Evolutionary conservation across 2,329 filamentous ascomycete genomes (phyloP).

Genomic region (Clarireedia sp.): DNA sequence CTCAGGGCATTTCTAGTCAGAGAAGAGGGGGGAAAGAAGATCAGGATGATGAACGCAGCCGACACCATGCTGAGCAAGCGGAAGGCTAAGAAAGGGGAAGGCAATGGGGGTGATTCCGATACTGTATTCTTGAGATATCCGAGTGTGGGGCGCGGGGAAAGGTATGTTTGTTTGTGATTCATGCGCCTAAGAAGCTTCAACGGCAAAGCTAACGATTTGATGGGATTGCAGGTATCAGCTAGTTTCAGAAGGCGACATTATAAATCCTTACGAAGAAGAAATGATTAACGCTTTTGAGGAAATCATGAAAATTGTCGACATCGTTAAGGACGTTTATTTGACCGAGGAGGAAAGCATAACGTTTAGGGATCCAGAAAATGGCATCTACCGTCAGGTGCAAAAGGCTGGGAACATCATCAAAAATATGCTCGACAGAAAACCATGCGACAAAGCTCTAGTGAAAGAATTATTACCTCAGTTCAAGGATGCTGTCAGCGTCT

Average conservation of each 20-base stretch:
- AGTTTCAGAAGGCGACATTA: constrained; percentile 69
- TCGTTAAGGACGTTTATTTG: constrained; percentile 69
- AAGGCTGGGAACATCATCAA: constrained; percentile 42
- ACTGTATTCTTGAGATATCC: constrained; percentile 76
- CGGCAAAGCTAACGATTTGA: neutral
- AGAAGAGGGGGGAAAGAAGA: constrained; percentile 14
- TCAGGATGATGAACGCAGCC: constrained; percentile 47
- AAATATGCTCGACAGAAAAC: neutral
- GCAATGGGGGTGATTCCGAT: constrained; percentile 37
- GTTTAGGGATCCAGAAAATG: constrained; percentile 64
- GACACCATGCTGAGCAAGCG: constrained; percentile 42
- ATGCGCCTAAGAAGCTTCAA: neutral
- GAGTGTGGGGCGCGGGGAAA: constrained; percentile 60
- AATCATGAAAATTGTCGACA: constrained; percentile 61
- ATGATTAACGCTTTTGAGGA: constrained; percentile 70
- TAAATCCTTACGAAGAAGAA: constrained; percentile 70
- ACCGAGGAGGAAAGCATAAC: constrained; percentile 58
- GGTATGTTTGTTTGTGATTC: constrained; percentile 35
- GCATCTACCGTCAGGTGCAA: constrained; percentile 69
- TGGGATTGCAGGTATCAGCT: constrained; percentile 53
- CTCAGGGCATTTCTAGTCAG: constrained; percentile 20
- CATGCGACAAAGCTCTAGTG: constrained; percentile 51
- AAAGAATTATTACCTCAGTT: constrained; percentile 58
- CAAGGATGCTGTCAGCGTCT: constrained; percentile 62
- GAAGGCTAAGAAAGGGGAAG: constrained; percentile 43